These are phyloP conservation scores for Hagleromyces aurorensis DNA, from an alignment of 805 yeast genomes.

Conservation along the genomic window DNA sequence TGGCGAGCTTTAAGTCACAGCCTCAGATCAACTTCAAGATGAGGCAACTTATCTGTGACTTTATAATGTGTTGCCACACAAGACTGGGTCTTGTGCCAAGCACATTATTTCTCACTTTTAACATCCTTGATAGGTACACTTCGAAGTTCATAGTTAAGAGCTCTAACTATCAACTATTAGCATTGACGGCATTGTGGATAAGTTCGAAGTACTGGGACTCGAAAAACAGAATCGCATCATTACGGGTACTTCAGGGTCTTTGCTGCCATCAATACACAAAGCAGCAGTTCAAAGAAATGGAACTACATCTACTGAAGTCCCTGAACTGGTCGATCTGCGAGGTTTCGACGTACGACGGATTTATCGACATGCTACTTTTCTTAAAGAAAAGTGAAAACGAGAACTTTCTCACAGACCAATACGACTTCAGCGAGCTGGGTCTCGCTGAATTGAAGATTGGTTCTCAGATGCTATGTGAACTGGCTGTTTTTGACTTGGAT, in stretches of 20 bases:
- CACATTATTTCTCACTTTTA: constrained; percentile 60
- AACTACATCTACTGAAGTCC: constrained; percentile 53
- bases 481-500: constrained; percentile 54
- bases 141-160: constrained; percentile 71
- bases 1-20: constrained; percentile 30
- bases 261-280: constrained; percentile 53
- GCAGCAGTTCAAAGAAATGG: constrained; percentile 57
- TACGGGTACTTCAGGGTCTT: constrained; percentile 44
- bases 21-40: constrained; percentile 40
- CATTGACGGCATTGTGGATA: constrained; percentile 84
- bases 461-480: constrained; percentile 56
- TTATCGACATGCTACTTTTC: constrained; percentile 47
- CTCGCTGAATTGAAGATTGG: constrained; percentile 45
- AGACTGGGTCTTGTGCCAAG: constrained; percentile 54
- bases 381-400: constrained; percentile 10
- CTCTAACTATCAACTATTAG: constrained; percentile 79
- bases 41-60: constrained; percentile 75
- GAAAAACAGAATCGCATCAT: constrained; percentile 52
- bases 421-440: constrained; percentile 15
- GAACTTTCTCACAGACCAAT: constrained; percentile 13
- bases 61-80: constrained; percentile 63
- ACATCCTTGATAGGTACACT: constrained; percentile 79
- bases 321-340: constrained; percentile 55
- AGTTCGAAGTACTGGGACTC: constrained; percentile 72
- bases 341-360: constrained; percentile 54